Percentiles rank a stretch among this genome's conserved stretches.
phyloP scores from a whole-genome alignment of 2,329 filamentous ascomycete species.

The Penicillium capsulatum region DNA sequence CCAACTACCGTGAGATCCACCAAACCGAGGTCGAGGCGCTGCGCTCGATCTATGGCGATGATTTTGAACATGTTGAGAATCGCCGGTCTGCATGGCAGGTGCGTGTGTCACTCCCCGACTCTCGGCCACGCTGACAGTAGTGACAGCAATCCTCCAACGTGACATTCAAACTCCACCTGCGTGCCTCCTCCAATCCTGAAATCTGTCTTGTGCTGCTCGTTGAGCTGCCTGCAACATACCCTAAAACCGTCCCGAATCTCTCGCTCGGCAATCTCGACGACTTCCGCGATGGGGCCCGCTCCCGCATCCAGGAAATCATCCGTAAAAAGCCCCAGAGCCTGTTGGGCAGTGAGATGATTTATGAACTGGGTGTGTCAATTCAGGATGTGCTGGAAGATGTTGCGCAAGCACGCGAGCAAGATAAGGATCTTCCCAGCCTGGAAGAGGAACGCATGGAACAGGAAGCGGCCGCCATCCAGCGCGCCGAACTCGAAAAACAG shows the following conservation, averaged over 20 bases:
- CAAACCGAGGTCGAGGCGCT: slow-evolving; percentile 82
- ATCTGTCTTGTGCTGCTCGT: slow-evolving; percentile 69
- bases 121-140: slow-evolving; percentile 5
- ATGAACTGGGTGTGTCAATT: slow-evolving; percentile 57
- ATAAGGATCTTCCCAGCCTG: slow-evolving; percentile 74
- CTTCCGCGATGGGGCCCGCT: slow-evolving; percentile 66
- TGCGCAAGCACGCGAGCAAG: slow-evolving; percentile 69
- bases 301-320: slow-evolving; percentile 66
- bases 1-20: slow-evolving; percentile 78
- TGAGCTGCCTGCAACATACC: slow-evolving; percentile 84
- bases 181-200: slow-evolving; percentile 67
- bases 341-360: slow-evolving; percentile 62
- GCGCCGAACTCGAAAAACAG: slow-evolving; percentile 48
- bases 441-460: slow-evolving; percentile 84
- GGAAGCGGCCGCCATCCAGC: slow-evolving; percentile 63
- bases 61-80: slow-evolving; percentile 71
- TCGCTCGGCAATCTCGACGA: slow-evolving; percentile 61
- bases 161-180: slow-evolving; percentile 74
- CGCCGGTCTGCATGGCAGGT: slow-evolving; percentile 80
- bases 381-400: slow-evolving; percentile 77
- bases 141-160: slow-evolving; percentile 69
- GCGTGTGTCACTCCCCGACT: slow-evolving; percentile 25
- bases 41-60: slow-evolving; percentile 82
- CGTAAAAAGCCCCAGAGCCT: slow-evolving; percentile 64
- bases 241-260: slow-evolving; percentile 72